Evolutionary conservation across 768 basidiomycete genomes (phyloP), one percentile per base, ranked within the genome.

Genomic region (Lactifluus pinguis): DNA sequence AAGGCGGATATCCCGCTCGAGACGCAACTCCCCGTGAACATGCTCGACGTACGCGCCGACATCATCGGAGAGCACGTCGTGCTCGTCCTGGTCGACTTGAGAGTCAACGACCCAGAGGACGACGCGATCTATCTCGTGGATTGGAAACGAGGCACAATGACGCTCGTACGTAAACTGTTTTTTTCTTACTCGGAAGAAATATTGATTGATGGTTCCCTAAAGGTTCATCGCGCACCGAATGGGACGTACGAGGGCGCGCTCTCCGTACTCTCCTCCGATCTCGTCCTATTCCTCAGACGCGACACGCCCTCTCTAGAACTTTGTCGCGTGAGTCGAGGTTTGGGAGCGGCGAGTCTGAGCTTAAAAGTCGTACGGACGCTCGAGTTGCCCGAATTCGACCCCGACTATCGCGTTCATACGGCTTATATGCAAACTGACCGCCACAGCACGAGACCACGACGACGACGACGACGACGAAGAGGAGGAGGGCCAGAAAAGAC

Each of bases 351-450:
- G 1, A 34, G n/a, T n/a, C n/a, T n/a, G n/a, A n/a, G 19, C 45
- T 21, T 62, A 10, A 50, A 36, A 3, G 55, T 53, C 17, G 38
- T 62, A 10, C 30, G 61, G 45, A 62, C 61, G 39, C 61, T 62
- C 55, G 55, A 55, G 30, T 55, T 62, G 0, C 61, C 61, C 1
- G 25, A 2, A 0, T 62, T 62, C 36, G 50, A 53, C 45, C 10
- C 38, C 0, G 55, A 52, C 29, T 52, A 41, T 29, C 55, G 36
- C 38, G 55, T 62, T 1, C 61, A 62, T 45, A 62, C 61, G 2
- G 61, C 55, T 9, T 62, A 62, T 30, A 62, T 62, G 55, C 61
- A 62, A 7, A 62, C 61, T 6, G 61, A 62, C 56, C 51, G 51
- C 0, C 55, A 55, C 25, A 30, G 11, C 54, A 39, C 30, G 5